Base-by-base conservation (phyloP, 2,329 filamentous ascomycete species). In the Neopestalotiopsis rosae region DNA sequence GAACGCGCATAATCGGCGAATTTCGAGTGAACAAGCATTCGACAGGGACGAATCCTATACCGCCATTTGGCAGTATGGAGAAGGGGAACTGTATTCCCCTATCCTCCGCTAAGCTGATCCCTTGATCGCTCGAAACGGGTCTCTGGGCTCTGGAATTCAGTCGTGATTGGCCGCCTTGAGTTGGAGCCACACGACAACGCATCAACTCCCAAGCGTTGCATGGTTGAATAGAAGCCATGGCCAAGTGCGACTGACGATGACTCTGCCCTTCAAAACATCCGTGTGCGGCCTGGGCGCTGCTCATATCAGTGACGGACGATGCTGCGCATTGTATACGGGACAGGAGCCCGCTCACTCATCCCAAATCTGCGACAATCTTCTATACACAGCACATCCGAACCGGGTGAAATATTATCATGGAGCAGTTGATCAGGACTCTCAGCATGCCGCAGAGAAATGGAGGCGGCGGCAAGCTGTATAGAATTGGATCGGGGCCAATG, bases 11-110 rank as follows among this genome's bases (percentile, higher is more conserved):
- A 52, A 52, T 24, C 45, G 45, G 45, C 17, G 45, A 52, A 52
- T 52, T 52, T 52, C n/a, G 45, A 52, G 45, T 9, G 45, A 52
- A 52, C 45, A 52, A 52, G 45, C 45, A 52, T 52, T 52, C 45
- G 45, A 52, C 45, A 52, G 45, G 59, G 34, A 40, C 59, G 28
- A 62, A 62, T 62, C 30, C 34, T 40, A 20, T 20, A 62, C 59
- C 59, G 59, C 59, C 59, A 62, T 34, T 62, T 62, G 59, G 59
- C 59, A 40, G 12, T 42, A 62, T 62, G 59, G 59, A 62, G 59
- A 28, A 30, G 32, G 28, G 20, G 34, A 62, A 12, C 10, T 62
- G 28, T 30, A 5, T 34, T n/a, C n/a, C 34, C 45, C 45, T 52
- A 52, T 52, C 45, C 45, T 52, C 45, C 45, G 20, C 45, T 17